Conservation (phyloP, 2,329 filamentous ascomycete species). For the Penicillium oxalicum region DNA sequence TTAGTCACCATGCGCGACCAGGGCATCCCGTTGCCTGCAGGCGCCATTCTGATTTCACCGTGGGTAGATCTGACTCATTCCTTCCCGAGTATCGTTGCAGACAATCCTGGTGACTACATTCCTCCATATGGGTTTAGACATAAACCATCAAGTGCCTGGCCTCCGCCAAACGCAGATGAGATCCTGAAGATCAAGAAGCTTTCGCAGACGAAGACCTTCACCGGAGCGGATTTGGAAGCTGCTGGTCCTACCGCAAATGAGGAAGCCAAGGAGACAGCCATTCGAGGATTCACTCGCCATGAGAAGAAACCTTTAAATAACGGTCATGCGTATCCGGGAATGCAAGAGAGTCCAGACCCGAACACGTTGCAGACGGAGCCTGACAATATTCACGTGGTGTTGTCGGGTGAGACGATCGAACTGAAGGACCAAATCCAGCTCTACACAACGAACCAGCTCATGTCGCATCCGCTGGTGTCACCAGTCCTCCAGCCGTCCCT, state of each 20-base stretch:
- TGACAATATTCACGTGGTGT: conserved; percentile 55
- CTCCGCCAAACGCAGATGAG: conserved; percentile 78
- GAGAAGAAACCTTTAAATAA: conserved; percentile 11
- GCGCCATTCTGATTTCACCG: conserved; percentile 83
- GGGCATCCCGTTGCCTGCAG: conserved; percentile 76
- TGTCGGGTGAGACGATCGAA: conserved; percentile 64
- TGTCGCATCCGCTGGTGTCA: conserved; percentile 84
- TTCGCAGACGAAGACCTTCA: conserved; percentile 41
- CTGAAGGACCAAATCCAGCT: conserved; percentile 92
- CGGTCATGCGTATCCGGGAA: conserved; percentile 19
- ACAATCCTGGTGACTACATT: conserved; percentile 77
- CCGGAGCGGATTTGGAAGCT: conserved; percentile 18
- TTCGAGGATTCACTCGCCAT: conserved; percentile 25
- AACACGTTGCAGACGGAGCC: conserved; percentile 15
- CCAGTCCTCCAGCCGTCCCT: conserved; percentile 81
- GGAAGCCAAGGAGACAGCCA: conserved; percentile 28
- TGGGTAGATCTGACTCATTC: conserved; percentile 97
- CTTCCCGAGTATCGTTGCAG: conserved; percentile 77
- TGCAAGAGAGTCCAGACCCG: conserved; percentile 16
- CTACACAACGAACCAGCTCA: conserved; percentile 74
- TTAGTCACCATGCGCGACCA: conserved; percentile 77
- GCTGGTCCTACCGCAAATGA: conserved; percentile 13
- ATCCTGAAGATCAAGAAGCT: conserved; percentile 45
- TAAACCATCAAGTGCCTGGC: conserved; percentile 85
- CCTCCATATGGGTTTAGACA: conserved; percentile 83